phyloP scores from a whole-genome alignment of 2,329 filamentous ascomycete species.

The Fusarium dlaminii region DNA sequence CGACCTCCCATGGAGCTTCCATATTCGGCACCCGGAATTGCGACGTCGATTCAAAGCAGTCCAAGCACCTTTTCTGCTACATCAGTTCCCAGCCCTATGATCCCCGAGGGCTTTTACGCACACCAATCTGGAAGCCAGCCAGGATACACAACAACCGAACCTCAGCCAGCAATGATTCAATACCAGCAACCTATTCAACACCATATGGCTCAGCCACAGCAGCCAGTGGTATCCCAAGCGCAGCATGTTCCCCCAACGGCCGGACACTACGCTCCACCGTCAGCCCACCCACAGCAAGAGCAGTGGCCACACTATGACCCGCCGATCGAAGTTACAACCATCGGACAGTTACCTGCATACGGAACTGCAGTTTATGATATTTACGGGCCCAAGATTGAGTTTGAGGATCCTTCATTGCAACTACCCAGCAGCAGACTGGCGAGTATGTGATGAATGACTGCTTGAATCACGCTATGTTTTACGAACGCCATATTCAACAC shows the following conservation, averaged over 20 bases:
- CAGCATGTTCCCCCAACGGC: conserved; percentile 40
- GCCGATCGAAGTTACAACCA: conserved; percentile 65
- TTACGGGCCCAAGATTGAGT: conserved; percentile 66
- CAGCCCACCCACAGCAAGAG: conserved; percentile 55
- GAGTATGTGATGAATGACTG: conserved; percentile 54
- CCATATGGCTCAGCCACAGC: conserved; percentile 46
- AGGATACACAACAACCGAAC: conserved; percentile 60
- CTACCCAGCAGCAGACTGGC: conserved; percentile 68
- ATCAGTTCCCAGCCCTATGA: conserved; percentile 62
- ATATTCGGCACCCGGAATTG: conserved; percentile 58
- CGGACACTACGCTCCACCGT: conserved; percentile 50
- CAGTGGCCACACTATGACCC: conserved; percentile 68
- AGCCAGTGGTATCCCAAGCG: conserved; percentile 49
- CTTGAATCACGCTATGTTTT: conserved; percentile 19
- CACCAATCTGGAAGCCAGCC: conserved; percentile 61
- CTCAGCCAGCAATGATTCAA: conserved; percentile 54
- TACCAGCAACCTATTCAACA: conserved; percentile 56
- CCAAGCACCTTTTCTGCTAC: conserved; percentile 66
- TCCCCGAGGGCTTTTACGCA: conserved; percentile 66
- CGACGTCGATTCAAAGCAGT: conserved; percentile 66
- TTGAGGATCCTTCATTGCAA: conserved; percentile 66
- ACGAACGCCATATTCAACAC: conserved; percentile 12
- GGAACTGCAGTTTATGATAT: conserved; percentile 61
- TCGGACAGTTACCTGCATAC: conserved; percentile 62
- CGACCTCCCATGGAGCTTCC: conserved; percentile 60